Conservation (phyloP, 805 yeast genomes). For the Yamadazyma nakazawae region DNA sequence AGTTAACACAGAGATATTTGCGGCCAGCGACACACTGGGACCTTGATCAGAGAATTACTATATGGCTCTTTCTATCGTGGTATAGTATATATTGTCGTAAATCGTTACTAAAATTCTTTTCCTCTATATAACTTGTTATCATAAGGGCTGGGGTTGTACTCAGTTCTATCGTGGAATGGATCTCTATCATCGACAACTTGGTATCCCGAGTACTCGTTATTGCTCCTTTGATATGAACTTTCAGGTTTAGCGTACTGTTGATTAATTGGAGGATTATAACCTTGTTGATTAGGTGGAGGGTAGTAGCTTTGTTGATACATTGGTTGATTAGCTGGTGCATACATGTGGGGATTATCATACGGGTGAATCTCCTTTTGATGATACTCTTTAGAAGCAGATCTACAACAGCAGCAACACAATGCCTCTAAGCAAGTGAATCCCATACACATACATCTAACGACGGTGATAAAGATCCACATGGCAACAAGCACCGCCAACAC, state of each 20-base stretch:
- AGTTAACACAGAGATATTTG: slow-evolving; percentile 53
- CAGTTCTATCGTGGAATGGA: slow-evolving; percentile 4
- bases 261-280: not conserved
- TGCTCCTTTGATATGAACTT: not conserved
- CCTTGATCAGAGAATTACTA: too few relatives aligned
- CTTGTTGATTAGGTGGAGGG: slow-evolving; percentile 3
- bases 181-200: slow-evolving; percentile 7
- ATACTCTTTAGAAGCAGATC: slow-evolving; percentile 17
- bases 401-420: slow-evolving; percentile 48
- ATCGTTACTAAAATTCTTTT: not conserved
- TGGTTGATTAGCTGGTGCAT: slow-evolving; percentile 21
- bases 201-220: slow-evolving; percentile 1
- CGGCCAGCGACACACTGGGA: too few relatives aligned
- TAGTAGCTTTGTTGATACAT: slow-evolving; percentile 9
- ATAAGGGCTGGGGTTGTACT: not conserved
- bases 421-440: slow-evolving; percentile 44
- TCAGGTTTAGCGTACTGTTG: not conserved
- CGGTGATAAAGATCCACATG: slow-evolving; percentile 54
- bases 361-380: slow-evolving; percentile 16
- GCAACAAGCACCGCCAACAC: slow-evolving; percentile 51
- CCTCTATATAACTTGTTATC: slow-evolving; percentile 9
- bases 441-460: slow-evolving; percentile 58
- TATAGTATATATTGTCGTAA: not conserved
- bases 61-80: too few relatives aligned
- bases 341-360: slow-evolving; percentile 34